Percentiles rank a stretch among this genome's conserved stretches.
Evolutionary conservation across 805 yeast species (phyloP).

Genomic region (Barnettozyma botsteinii): DNA sequence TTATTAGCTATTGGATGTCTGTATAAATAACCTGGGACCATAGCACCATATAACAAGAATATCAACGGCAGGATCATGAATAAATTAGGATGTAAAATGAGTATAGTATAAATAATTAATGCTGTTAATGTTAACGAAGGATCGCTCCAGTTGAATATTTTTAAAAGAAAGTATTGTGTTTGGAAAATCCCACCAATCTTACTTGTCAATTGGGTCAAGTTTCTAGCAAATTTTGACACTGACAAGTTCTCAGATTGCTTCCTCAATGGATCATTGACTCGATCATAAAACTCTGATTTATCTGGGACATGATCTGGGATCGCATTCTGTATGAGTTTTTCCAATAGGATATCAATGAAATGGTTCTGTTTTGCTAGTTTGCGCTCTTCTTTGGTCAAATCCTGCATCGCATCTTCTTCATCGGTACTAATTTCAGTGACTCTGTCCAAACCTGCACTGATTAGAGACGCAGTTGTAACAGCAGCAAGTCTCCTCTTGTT

Average conservation of each 20-base stretch:
- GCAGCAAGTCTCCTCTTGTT: slow-evolving; percentile 27
- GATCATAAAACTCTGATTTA: slow-evolving; percentile 34
- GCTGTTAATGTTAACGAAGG: slow-evolving; percentile 64
- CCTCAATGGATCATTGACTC: slow-evolving; percentile 41
- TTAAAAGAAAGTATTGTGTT: slow-evolving; percentile 55
- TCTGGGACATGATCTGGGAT: slow-evolving; percentile 46
- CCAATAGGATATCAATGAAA: slow-evolving; percentile 54
- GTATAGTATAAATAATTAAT: slow-evolving; percentile 54
- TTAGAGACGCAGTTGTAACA: slow-evolving; percentile 39
- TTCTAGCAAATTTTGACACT: slow-evolving; percentile 46
- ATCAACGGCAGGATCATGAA: slow-evolving; percentile 59
- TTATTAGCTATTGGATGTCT: slow-evolving; percentile 57
- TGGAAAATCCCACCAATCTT: slow-evolving; percentile 53
- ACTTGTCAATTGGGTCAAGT: slow-evolving; percentile 50
- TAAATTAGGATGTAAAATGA: slow-evolving; percentile 68
- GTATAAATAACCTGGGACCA: slow-evolving; percentile 64
- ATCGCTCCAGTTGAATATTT: slow-evolving; percentile 65
- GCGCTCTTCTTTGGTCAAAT: slow-evolving; percentile 9
- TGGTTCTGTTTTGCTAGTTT: slow-evolving; percentile 31
- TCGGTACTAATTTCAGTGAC: slow-evolving; percentile 19
- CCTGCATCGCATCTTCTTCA: slow-evolving; percentile 23
- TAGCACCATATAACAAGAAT: slow-evolving; percentile 46
- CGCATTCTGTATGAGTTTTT: slow-evolving; percentile 44
- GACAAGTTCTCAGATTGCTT: slow-evolving; percentile 49
- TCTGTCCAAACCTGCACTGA: slow-evolving; percentile 40